Base-by-base conservation (phyloP, 305 asterid genomes). In the Fraxinus ornus region DNA sequence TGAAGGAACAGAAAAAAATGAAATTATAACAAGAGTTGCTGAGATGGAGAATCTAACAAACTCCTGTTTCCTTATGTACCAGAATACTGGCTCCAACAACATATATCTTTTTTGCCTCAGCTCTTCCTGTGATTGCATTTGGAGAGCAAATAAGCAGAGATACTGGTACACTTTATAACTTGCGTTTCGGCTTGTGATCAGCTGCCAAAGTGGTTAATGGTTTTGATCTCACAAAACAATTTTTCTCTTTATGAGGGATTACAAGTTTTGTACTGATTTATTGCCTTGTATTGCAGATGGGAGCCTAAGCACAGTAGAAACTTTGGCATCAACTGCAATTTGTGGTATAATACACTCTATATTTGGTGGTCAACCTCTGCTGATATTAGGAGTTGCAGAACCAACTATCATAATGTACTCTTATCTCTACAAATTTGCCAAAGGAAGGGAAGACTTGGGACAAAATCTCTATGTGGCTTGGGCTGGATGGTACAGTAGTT, bases 61-160 rank as follows among this genome's bases (percentile, higher is more conserved):
- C 21, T 64, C 17, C 19, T 21, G 39, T 74, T 71, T 8, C 10
- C 30, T 5, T 7, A 1, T 68, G 32, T 78, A 5, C 0, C 87
- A 94, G 98, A 89, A 93, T 94, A 37, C 80, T 94, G 28, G 98
- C 98, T 83, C 98, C 98, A 80, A 86, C 97, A 13, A 82, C 95
- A 1, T 94, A 92, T 84, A 89, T 94, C 75, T 94, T 90, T 87
- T 94, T 94, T 44, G 97, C 98, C 39, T 94, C 98, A 17, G 92
- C 97, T 60, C 90, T 94, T 79, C 98, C 98, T n/a, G 98, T 94
- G 8, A 88, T 94, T 57, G 97, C 98, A 83, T 94, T 94, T 78
- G 98, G 98, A 21, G 97, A 93, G 91, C 98, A 94, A 78, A 30
- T 94, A 72, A 93, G 91, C 81, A 87, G 94, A 73, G 97, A 91